Conservation (phyloP, 805 yeast species). For the Wickerhamomyces mucosus region DNA sequence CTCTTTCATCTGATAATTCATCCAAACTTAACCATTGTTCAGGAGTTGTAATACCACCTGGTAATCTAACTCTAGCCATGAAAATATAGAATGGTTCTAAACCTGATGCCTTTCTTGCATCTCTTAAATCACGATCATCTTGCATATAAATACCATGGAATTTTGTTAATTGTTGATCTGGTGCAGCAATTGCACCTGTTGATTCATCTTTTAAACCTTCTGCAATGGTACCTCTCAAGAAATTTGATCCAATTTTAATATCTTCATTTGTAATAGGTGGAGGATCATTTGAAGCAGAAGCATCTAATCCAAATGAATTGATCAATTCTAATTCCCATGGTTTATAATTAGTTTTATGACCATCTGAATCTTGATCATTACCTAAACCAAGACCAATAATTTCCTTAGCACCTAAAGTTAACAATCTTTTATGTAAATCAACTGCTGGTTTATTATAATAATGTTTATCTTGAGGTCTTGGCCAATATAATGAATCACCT, state of each 20-base stretch:
- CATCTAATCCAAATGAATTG: constrained; percentile 83
- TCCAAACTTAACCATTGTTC: constrained; percentile 84
- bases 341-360: constrained; percentile 83
- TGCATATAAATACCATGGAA: constrained; percentile 99
- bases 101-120: constrained; percentile 85
- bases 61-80: constrained; percentile 92
- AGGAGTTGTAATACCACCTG: constrained; percentile 87
- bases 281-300: constrained; percentile 83
- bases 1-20: constrained; percentile 68
- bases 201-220: constrained; percentile 74
- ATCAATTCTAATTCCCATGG: constrained; percentile 81
- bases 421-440: constrained; percentile 59
- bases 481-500: constrained; percentile 97
- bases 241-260: constrained; percentile 81
- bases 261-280: constrained; percentile 93
- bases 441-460: constrained; percentile 87
- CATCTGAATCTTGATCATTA: constrained; percentile 97
- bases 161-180: constrained; percentile 89
- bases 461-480: constrained; percentile 89
- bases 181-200: constrained; percentile 86
- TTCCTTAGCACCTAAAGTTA: constrained; percentile 63
- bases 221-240: constrained; percentile 84
- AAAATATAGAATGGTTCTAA: constrained; percentile 93
- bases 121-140: constrained; percentile 95
- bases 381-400: constrained; percentile 78